phyloP scores from a whole-genome alignment of 352 stramenopile species.

The Globisporangium alternatum region DNA sequence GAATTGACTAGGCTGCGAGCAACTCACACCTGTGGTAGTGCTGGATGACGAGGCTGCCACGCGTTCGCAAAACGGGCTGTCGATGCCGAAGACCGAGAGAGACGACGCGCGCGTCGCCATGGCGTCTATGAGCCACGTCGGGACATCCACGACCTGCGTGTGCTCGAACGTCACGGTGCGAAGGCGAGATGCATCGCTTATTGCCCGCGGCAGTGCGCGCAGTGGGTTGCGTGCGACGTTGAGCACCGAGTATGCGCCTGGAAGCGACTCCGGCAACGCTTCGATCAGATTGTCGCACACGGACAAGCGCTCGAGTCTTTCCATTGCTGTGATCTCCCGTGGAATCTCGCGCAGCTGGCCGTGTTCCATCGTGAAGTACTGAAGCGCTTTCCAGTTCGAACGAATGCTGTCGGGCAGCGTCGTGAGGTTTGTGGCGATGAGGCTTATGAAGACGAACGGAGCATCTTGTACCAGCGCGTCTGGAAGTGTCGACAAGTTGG shows the following conservation, averaged over 20 bases:
- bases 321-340: slow-evolving; percentile 2
- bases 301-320: slow-evolving; percentile 10
- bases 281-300: slow-evolving; percentile 13
- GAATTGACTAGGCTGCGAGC: not conserved
- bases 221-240: slow-evolving; percentile 13
- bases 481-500: slow-evolving; percentile 7
- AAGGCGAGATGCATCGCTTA: not conserved
- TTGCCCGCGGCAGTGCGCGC: not conserved
- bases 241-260: not conserved
- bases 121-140: not conserved
- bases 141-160: slow-evolving; percentile 3
- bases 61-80: slow-evolving; percentile 1
- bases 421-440: slow-evolving; percentile 15
- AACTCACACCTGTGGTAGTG: not conserved
- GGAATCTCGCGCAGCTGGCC: slow-evolving; percentile 11
- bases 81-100: not conserved
- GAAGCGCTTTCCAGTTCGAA: slow-evolving; percentile 8
- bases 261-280: not conserved
- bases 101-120: not conserved
- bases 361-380: slow-evolving; percentile 17
- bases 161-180: slow-evolving; percentile 7
- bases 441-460: slow-evolving; percentile 13
- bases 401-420: slow-evolving; percentile 3
- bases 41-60: not conserved
- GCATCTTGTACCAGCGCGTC: slow-evolving; percentile 6